Percentiles rank a stretch among this genome's conserved stretches.
phyloP scores from a whole-genome alignment of 1,139 yeast genomes.

The Arxiozyma heterogenica region DNA sequence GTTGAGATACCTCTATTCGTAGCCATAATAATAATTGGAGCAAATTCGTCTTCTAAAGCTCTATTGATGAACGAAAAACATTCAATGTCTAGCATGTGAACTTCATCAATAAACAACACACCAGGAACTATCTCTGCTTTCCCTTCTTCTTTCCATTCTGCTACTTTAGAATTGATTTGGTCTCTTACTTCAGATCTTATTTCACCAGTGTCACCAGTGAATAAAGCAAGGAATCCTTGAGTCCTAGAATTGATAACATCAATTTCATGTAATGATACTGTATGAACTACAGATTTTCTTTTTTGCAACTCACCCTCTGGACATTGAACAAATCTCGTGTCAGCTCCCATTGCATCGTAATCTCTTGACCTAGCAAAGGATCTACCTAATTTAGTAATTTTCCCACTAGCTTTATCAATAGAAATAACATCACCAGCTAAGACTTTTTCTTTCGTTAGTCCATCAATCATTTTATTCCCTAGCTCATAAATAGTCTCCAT shows the following conservation, averaged over 20 bases:
- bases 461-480: conserved; percentile 96
- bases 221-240: conserved; percentile 92
- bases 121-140: conserved; percentile 99
- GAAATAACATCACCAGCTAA: conserved; percentile 96
- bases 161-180: conserved; percentile 92
- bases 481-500: conserved; percentile 98
- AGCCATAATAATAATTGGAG: conserved; percentile 98
- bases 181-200: conserved; percentile 92
- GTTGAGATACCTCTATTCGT: conserved; percentile 90
- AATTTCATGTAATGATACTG: conserved; percentile 92
- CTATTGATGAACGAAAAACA: conserved; percentile 92
- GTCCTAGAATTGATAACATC: conserved; percentile 97
- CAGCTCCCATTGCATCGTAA: conserved; percentile 99
- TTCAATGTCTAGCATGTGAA: conserved; percentile 97
- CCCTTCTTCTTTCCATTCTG: conserved; percentile 99
- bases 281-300: conserved; percentile 90
- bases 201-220: conserved; percentile 97
- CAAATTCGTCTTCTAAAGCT: conserved; percentile 91
- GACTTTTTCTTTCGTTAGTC: conserved; percentile 87
- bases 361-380: conserved; percentile 94
- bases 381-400: conserved; percentile 87
- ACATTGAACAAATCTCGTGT: conserved; percentile 92
- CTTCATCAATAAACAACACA: conserved; percentile 94
- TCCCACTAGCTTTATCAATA: conserved; percentile 92
- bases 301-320: conserved; percentile 98